Base-by-base conservation (phyloP, 257 asterid genomes). In the Nicotiana undulata region DNA sequence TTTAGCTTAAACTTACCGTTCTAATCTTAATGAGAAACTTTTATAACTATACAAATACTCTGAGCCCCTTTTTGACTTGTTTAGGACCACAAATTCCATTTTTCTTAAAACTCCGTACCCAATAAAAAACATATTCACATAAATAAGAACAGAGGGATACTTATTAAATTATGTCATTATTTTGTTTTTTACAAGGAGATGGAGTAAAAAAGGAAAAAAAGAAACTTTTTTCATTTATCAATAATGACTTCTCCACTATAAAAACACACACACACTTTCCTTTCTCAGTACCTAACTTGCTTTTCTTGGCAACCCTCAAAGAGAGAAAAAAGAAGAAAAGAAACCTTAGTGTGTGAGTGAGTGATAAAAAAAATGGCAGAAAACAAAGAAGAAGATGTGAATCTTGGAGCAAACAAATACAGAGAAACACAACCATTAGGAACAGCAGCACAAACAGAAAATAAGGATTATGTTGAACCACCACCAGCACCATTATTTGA, bases 401-500 rank as follows among this genome's bases (percentile, higher is more conserved):
- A 77, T 11, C 80, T 88, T 18, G 91, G 91, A 79, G 91, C 91
- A 34, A 88, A 88, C 88, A 86, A 85, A 76, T 88, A 16, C 78
- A 79, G 79, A 13, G 91, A 88, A 75, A 66, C 81, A 59, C 91
- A 88, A 64, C 91, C 91, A 0, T 13, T 88, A 60, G 91, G 91
- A 0, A 88, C 90, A 31, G 86, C 91, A 10, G 91, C 91, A 40
- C 91, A 88, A 68, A 63, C 85, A 17, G 91, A 40, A 40, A 40
- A 86, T 59, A 88, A 88, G 46, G 89, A 88, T 80, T 88, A 88
- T 86, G 80, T 76, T 28, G 91, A 88, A 75, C 88, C 91, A 81
- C 90, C 91, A 17, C 81, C 91, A 44, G 90, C 91, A 2, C 89
- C 91, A 0, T 37, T 88, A 79, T 86, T 86, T 80, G 91, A 88